Base-by-base conservation (phyloP, 495 filamentous ascomycete species). In the Usnea hakonensis region DNA sequence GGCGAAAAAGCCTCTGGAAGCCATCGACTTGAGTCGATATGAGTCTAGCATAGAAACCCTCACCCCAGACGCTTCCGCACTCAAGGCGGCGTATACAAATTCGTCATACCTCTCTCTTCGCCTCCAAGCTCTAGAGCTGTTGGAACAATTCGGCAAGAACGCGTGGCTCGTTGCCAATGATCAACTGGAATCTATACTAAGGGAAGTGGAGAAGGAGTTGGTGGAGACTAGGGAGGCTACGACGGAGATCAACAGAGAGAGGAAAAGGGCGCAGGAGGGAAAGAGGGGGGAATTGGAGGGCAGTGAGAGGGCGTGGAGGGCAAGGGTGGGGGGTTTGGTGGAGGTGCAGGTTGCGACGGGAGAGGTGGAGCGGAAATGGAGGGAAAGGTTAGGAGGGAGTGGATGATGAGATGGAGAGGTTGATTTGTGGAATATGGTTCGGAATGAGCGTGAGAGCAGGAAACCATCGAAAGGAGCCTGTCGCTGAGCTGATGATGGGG, bases 11-110 rank as follows among this genome's bases (percentile, higher is more conserved):
- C 79, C 84, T 9, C 72, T 87, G 32, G 72, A 76, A 14, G 89
- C 82, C 48, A 88, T 97, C 68, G 91, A 97, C 73, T 75, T 89
- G 2, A 73, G 80, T 28, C 90, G 93, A 66, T 97, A 97, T 79
- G 89, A 95, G 74, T 83, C 85, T 17, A 78, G 81, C 74, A 78
- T 26, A 9, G 28, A 19, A 32, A 55, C 69, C 21, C 14, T 57
- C 60, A 61, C 56, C 17, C 60, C 65, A 58, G 32, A 68, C 58
- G 57, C 71, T 9, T 60, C 63, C n/a, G 40, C 26, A 5, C 28
- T 66, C 8, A 32, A 62, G 16, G 41, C 40, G 6, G 40, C 57
- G 2, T 59, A 59, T 23, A 61, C 44, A 0, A 55, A 62, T 19
- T n/a, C 58, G 0, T 38, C 44, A 0, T 68, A 70, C 58, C 55